Evolutionary conservation across 371 early-diverging fungal genomes (phyloP).

Genomic region (Apophysomyces elegans): DNA sequence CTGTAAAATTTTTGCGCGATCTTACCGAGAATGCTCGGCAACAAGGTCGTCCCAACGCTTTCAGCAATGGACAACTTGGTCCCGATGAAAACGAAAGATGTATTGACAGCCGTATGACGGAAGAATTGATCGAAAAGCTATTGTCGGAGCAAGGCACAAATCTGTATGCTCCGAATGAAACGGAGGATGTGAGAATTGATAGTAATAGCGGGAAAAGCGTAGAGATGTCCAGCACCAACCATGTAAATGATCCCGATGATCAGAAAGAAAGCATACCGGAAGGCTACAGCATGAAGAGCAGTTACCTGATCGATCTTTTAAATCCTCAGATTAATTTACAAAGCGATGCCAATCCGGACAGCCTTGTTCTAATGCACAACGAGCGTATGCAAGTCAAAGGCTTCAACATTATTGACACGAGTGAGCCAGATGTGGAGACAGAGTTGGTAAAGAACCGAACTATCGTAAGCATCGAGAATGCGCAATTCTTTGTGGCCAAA

Average conservation of each 20-base stretch:
- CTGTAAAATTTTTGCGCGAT: conserved; percentile 54
- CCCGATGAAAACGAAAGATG: conserved; percentile 34
- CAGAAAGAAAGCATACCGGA: conserved; percentile 52
- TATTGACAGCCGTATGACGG: conserved; percentile 45
- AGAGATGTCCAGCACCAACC: conserved; percentile 37
- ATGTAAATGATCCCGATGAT: conserved; percentile 56
- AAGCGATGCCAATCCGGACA: conserved; percentile 48
- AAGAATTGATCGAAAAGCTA: conserved; percentile 59
- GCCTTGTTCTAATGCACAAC: conserved; percentile 65
- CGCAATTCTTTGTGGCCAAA: conserved; percentile 80
- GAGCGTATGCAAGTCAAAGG: conserved; percentile 70
- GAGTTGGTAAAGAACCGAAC: conserved; percentile 74
- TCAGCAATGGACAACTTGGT: conserved; percentile 18
- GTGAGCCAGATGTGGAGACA: conserved; percentile 49
- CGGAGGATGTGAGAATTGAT: conserved; percentile 31
- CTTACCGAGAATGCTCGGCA: conserved; percentile 36
- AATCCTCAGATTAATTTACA: conserved; percentile 77
- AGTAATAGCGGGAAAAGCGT: neutral
- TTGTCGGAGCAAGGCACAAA: conserved; percentile 53
- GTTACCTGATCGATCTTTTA: conserved; percentile 66
- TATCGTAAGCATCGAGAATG: conserved; percentile 76
- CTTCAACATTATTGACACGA: conserved; percentile 61
- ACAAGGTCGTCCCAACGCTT: conserved; percentile 30
- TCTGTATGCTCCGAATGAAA: conserved; percentile 57
- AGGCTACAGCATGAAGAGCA: conserved; percentile 59